Conservation (phyloP, 2,329 filamentous ascomycete genomes). For the Talaromyces piceae region DNA sequence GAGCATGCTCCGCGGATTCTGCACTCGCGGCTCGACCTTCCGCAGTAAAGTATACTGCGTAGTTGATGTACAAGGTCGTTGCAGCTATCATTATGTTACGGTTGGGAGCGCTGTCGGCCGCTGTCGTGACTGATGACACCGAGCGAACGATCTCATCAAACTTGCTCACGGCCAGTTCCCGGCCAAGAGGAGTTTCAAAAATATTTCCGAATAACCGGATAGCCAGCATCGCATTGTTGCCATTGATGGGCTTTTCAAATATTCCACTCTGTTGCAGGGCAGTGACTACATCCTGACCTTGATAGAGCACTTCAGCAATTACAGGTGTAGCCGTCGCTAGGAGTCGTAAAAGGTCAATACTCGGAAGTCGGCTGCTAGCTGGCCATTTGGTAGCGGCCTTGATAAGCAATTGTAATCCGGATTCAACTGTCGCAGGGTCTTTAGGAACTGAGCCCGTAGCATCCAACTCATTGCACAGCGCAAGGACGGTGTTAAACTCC, state of each 20-base stretch:
- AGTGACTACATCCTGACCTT: conserved; percentile 51
- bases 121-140: conserved; percentile 55
- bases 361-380: conserved; percentile 69
- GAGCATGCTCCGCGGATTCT: conserved; percentile 40
- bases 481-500: conserved; percentile 57
- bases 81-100: conserved; percentile 76
- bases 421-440: conserved; percentile 43
- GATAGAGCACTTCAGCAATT: conserved; percentile 54
- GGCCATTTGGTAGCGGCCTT: conserved; percentile 75
- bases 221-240: conserved; percentile 84
- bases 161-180: conserved; percentile 52
- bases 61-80: conserved; percentile 78
- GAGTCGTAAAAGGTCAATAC: conserved; percentile 80
- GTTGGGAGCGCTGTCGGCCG: conserved; percentile 49
- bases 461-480: conserved; percentile 59
- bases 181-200: conserved; percentile 67
- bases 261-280: conserved; percentile 52
- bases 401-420: conserved; percentile 57
- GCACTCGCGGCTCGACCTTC: conserved; percentile 31
- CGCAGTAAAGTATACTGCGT: conserved; percentile 61
- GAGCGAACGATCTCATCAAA: conserved; percentile 57
- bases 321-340: conserved; percentile 60
- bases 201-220: conserved; percentile 75
- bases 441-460: conserved; percentile 20
- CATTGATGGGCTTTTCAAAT: conserved; percentile 54